These are phyloP conservation scores for Venturia aucupariae DNA, from an alignment of 2,329 filamentous ascomycete species.

Conservation along the genomic window DNA sequence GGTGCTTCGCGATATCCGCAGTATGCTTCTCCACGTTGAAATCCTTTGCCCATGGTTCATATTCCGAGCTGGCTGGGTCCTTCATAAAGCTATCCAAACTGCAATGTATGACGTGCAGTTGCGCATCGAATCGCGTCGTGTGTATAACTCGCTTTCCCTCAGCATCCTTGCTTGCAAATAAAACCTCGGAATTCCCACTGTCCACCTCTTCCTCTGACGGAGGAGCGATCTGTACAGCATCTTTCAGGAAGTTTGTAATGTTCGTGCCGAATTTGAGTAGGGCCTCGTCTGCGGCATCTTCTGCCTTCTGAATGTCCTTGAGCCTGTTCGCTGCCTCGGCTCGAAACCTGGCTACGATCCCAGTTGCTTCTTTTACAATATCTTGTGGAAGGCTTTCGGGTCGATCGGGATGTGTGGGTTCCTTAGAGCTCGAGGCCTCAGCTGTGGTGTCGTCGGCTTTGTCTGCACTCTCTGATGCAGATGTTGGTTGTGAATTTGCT, in stretches of 20 bases:
- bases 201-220: constrained; percentile 45
- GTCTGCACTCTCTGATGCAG: not conserved
- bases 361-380: constrained; percentile 46
- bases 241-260: constrained; percentile 77
- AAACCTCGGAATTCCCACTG: constrained; percentile 42
- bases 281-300: constrained; percentile 93
- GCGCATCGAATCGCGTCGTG: constrained; percentile 86
- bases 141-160: constrained; percentile 89
- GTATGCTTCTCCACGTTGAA: constrained; percentile 84
- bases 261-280: constrained; percentile 85
- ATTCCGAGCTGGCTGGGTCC: constrained; percentile 70
- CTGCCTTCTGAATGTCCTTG: constrained; percentile 81
- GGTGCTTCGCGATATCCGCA: constrained; percentile 66
- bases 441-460: not conserved
- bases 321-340: constrained; percentile 71
- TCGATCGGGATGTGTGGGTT: constrained; percentile 25
- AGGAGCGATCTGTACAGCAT: constrained; percentile 81
- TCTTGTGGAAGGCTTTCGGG: constrained; percentile 40
- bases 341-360: constrained; percentile 67
- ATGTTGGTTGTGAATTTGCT: constrained; percentile 1
- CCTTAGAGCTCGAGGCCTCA: not conserved
- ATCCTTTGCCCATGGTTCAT: constrained; percentile 57
- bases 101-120: constrained; percentile 90
- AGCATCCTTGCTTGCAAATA: constrained; percentile 91
- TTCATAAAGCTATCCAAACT: constrained; percentile 68